Base-by-base conservation (phyloP, 805 yeast species). In the Starmerella ratchasimensis region DNA sequence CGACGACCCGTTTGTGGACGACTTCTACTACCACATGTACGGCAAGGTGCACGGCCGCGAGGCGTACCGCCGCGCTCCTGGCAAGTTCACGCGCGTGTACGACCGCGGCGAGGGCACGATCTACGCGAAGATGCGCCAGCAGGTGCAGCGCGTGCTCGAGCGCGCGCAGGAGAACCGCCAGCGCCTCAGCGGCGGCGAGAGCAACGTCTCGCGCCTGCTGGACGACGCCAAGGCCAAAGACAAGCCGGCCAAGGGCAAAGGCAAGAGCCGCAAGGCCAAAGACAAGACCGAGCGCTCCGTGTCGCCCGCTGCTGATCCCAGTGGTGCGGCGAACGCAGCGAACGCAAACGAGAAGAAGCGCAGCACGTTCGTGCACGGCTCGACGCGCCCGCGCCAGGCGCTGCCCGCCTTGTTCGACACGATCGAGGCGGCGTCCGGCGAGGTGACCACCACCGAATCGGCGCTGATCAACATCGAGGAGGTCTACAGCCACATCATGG, bases 1-100 rank as follows among this genome's bases (percentile, higher is more conserved):
- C 9, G 96, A 86, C 39, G 97, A 90, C 60, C 98, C 98, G 11
- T 82, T 80, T 59, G 83, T 81, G 54, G 98, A 90, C 60, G 98
- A 90, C 63, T 90, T 88, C 55, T 90, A 90, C 56, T 82, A 78
- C 54, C 97, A 90, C 60, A 95, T 90, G 29, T 81, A 74, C 61
- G 80, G 86, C 52, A 73, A 79, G 46, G 65, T 80, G 46, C 76
- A 77, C 52, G 67, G 68, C 37, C 36, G 35, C 26, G 37, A 36
- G 19, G 35, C 27, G 15, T 13, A 24, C 24, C 27, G 14, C 31
- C 28, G 40, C 25, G 37, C 31, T 31, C 39, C 31, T 24, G 21
- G 23, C 19, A 44, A 34, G 43, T 44, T 53, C 93, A 80, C 56
- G 77, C 93, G 41, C 94, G 94, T 36, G 93, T 82, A 60, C 72